A percentile compares a stretch with the other conserved stretches of the same genome.
phyloP scores from a whole-genome alignment of 1,284 basidiomycete genomes.

The Trichosporon sp. region DNA sequence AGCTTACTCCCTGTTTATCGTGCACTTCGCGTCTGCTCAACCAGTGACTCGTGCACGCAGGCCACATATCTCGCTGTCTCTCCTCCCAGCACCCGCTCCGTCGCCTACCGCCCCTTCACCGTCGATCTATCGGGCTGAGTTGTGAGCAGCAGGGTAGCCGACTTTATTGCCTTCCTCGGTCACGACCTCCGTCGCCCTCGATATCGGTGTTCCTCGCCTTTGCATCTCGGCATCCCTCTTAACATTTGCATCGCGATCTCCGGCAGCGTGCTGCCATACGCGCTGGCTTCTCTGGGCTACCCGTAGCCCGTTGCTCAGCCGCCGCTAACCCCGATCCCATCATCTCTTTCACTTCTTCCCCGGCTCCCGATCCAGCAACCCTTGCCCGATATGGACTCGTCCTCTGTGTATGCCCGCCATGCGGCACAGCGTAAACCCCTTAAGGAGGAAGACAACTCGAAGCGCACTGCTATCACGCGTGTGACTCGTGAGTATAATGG shows the following conservation, averaged over 20 bases:
- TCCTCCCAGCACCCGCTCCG: background rate
- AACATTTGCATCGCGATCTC: background rate
- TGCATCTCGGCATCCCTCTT: background rate
- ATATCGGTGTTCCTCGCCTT: background rate
- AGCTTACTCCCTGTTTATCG: background rate
- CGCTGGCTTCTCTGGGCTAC: background rate
- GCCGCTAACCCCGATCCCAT: background rate
- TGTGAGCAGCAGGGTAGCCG: background rate
- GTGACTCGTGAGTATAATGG: conserved; percentile 19
- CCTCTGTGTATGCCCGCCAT: conserved; percentile 18
- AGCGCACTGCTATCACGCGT: conserved; percentile 20
- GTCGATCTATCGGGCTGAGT: no score
- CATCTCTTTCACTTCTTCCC: background rate
- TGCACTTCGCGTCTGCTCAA: conserved; percentile 4
- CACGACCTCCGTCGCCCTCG: conserved; percentile 23
- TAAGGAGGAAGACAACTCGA: conserved; percentile 5
- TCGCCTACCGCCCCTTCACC: no score
- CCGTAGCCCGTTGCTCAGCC: background rate
- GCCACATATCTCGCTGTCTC: background rate
- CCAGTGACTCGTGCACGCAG: background rate
- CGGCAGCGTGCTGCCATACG: background rate
- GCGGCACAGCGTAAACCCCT: conserved; percentile 8
- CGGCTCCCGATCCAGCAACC: no score
- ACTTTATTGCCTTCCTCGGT: conserved; percentile 1
- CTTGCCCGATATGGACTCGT: background rate